Evolutionary conservation across 2,329 filamentous ascomycete genomes (phyloP), one percentile per base, ranked within the genome.

Genomic region (Colletotrichum sp.): DNA sequence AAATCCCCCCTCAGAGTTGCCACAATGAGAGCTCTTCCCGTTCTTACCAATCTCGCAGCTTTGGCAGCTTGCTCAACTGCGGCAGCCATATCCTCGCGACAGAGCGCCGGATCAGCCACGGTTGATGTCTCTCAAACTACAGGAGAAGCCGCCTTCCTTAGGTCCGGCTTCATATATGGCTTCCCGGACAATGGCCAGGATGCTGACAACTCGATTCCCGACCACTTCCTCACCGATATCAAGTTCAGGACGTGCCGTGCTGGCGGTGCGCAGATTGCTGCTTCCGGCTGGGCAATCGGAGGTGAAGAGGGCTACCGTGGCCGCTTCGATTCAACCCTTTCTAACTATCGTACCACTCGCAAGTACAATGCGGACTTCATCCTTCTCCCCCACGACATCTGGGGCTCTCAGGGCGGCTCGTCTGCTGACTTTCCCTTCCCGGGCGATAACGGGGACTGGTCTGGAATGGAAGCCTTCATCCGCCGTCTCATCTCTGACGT

Each of bases 311-410:
- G 43, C 0, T 58, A 58, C 55, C 55, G 21, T 3, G 55, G 55
- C 21, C 55, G 55, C 3, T 58, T 58, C 3, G 16, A 58, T 28
- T 28, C 55, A 16, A 18, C 55, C 3, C 55, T 58, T 24, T 58
- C 55, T 16, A 71, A 71, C 10, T 71, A 65, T 4, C 58, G 68
- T 15, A 71, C 38, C 6, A 65, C 60, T 26, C 68, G 60, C 28
- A 61, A 61, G 36, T 64, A 55, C 8, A 28, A n/a, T 18, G 68
- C 36, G 13, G 58, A 61, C 26, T 71, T 71, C 68, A 55, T 61
- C 3, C 58, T 72, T 16, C 64, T 77, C 13, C 61, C 67, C 28
- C 68, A 74, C 34, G 75, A 74, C 28, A 38, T 75, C 32, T 77
- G 75, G 75, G 75, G 75, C 24, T 61, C 58, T 61, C 38, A 67